Evolutionary conservation across 2,329 filamentous ascomycete species (phyloP).

Genomic region (Arthrobotrys megalospora): DNA sequence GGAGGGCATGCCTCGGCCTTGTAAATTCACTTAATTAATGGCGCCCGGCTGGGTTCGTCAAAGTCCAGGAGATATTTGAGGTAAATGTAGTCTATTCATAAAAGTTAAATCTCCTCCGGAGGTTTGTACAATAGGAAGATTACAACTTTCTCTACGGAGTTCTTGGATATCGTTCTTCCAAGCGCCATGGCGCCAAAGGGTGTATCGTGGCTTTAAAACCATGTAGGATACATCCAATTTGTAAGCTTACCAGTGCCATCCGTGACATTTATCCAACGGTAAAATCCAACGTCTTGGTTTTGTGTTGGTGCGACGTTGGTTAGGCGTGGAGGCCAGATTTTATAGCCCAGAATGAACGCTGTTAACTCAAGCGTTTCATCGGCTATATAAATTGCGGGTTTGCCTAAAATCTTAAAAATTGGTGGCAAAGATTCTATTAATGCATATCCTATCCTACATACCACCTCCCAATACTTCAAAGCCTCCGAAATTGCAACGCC

Average conservation of each 20-base stretch:
- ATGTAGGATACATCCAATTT: slow-evolving; percentile 1
- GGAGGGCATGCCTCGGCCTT: not conserved
- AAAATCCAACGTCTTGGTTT: slow-evolving; percentile 21
- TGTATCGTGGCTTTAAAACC: not conserved
- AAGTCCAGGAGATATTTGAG: slow-evolving; percentile 11
- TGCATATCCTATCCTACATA: slow-evolving; percentile 34
- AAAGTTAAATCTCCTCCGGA: slow-evolving; percentile 4
- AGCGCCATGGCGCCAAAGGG: not conserved
- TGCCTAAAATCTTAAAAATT: no score
- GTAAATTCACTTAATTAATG: not conserved
- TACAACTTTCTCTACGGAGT: not conserved
- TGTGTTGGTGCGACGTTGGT: slow-evolving; percentile 26
- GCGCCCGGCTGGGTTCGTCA: not conserved
- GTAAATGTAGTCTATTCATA: slow-evolving; percentile 11
- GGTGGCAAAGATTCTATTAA: slow-evolving; percentile 13
- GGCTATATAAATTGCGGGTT: no score
- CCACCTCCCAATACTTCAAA: not conserved
- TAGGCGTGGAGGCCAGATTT: slow-evolving; percentile 14
- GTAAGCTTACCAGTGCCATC: not conserved
- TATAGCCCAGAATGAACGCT: not conserved
- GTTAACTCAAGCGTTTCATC: no score
- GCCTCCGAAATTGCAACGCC: slow-evolving; percentile 37
- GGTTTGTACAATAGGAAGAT: not conserved
- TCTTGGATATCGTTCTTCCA: not conserved
- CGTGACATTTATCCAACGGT: slow-evolving; percentile 1